Evolutionary conservation across 2,329 filamentous ascomycete species (phyloP).

Genomic region (Didymella segeticola): DNA sequence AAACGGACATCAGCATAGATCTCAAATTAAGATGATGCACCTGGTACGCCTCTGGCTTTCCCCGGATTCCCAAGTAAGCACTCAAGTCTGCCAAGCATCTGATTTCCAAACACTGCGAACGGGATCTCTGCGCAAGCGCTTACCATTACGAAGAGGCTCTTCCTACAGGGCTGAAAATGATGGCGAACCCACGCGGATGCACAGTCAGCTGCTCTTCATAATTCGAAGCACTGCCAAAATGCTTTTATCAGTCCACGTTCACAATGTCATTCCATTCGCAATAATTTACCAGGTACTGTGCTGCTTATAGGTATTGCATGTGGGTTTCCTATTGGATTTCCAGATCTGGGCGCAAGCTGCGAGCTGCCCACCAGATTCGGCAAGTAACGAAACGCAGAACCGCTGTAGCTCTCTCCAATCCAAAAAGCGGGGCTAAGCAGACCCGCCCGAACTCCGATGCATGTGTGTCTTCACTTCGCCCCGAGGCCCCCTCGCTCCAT

Average conservation of each 20-base stretch:
- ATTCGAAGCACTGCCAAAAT: not conserved
- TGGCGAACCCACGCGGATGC: slow-evolving; percentile 21
- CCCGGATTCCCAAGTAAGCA: slow-evolving; percentile 26
- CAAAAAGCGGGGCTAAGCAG: slow-evolving; percentile 5
- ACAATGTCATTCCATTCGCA: not conserved
- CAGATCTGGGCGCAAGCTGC: slow-evolving; percentile 11
- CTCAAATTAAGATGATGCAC: not conserved
- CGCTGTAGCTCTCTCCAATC: slow-evolving; percentile 4
- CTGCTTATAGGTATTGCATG: not conserved
- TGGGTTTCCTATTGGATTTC: slow-evolving; percentile 1
- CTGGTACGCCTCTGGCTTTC: slow-evolving; percentile 1
- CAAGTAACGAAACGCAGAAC: slow-evolving; percentile 10
- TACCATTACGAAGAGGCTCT: slow-evolving; percentile 30
- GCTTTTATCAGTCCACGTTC: not conserved
- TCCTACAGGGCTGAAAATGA: slow-evolving; percentile 26
- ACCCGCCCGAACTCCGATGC: slow-evolving; percentile 3
- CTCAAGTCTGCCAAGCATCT: slow-evolving; percentile 32
- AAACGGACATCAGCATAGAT: not conserved
- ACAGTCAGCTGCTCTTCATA: slow-evolving; percentile 5
- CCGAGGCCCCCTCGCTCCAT: slow-evolving; percentile 6
- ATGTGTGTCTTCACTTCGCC: slow-evolving; percentile 2
- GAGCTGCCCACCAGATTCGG: slow-evolving; percentile 13
- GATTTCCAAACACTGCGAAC: slow-evolving; percentile 23
- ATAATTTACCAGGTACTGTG: not conserved
- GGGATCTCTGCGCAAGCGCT: slow-evolving; percentile 37